Conservation (phyloP, 345 rosid genomes). For the Euphorbia lathyris region DNA sequence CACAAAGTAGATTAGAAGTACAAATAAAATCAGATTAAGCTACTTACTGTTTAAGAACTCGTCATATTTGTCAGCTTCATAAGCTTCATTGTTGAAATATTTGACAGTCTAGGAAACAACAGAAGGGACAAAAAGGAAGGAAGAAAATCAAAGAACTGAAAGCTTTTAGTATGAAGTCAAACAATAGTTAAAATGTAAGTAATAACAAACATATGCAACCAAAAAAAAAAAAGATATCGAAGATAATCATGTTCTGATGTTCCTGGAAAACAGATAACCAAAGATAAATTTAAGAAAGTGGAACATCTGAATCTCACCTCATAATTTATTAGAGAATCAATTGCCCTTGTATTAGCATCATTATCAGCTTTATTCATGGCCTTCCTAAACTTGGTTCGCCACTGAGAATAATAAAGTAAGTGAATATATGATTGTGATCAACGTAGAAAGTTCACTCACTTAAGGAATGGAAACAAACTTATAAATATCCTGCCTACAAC, state of each 20-base stretch:
- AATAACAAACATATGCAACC: not conserved
- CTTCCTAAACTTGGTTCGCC: constrained; percentile 98
- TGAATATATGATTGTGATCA: not conserved
- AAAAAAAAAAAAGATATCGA: not conserved
- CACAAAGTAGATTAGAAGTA: not conserved
- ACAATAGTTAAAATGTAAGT: not conserved
- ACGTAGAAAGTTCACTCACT: not conserved
- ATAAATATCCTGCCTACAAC: not conserved
- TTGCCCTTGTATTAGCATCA: constrained; percentile 90
- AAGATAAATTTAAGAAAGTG: not conserved
- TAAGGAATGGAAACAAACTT: not conserved
- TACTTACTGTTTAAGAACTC: constrained; percentile 85
- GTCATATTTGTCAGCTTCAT: constrained; percentile 82
- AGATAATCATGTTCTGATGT: not conserved
- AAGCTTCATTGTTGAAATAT: constrained; percentile 91
- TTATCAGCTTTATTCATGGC: constrained; percentile 99
- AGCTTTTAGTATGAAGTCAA: not conserved
- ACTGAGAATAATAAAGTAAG: constrained; percentile 44
- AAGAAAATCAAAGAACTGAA: constrained; percentile 12
- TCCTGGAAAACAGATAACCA: not conserved
- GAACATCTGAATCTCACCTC: constrained; percentile 51
- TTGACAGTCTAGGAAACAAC: constrained; percentile 75
- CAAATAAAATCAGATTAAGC: constrained; percentile 6
- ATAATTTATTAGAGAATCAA: constrained; percentile 96
- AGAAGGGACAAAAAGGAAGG: constrained; percentile 6